A percentile compares a stretch with the other conserved stretches of the same genome.
Evolutionary conservation across 2,329 filamentous ascomycete genomes (phyloP).

Genomic region (Claviceps pazoutovae): DNA sequence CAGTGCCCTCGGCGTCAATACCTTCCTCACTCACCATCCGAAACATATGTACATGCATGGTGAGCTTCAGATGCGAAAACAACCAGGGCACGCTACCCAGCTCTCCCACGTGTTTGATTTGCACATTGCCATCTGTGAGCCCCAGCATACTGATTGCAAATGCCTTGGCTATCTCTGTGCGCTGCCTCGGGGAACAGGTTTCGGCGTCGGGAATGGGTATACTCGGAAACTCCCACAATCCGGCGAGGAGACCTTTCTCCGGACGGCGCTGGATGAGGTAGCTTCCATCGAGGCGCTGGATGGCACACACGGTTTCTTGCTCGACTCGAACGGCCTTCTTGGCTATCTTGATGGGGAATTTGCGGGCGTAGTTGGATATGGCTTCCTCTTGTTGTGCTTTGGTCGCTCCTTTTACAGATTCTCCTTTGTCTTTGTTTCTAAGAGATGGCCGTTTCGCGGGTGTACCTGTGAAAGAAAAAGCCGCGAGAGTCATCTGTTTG

Average conservation of each 20-base stretch:
- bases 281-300: conserved; percentile 28
- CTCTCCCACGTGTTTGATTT: conserved; percentile 23
- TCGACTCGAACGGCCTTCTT: conserved; percentile 40
- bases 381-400: conserved; percentile 21
- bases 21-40: conserved; percentile 15
- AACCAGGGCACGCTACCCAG: conserved; percentile 42
- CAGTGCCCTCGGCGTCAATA: not conserved
- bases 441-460: not conserved
- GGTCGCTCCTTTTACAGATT: conserved; percentile 2
- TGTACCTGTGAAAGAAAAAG: conserved; percentile 20
- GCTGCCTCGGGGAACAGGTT: conserved; percentile 14
- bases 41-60: conserved; percentile 43
- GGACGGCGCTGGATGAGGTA: conserved; percentile 38
- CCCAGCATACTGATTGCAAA: conserved; percentile 13
- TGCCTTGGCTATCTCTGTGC: conserved; percentile 22
- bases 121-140: not conserved
- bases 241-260: conserved; percentile 38
- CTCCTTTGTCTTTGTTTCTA: not conserved
- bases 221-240: conserved; percentile 44
- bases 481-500: conserved; percentile 20
- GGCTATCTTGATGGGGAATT: conserved; percentile 35
- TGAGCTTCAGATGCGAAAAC: conserved; percentile 42
- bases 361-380: conserved; percentile 30
- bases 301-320: conserved; percentile 38
- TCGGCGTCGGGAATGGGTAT: conserved; percentile 16